Base-by-base conservation (phyloP, 2,329 filamentous ascomycete genomes). In the Arthrobotrys conoides region DNA sequence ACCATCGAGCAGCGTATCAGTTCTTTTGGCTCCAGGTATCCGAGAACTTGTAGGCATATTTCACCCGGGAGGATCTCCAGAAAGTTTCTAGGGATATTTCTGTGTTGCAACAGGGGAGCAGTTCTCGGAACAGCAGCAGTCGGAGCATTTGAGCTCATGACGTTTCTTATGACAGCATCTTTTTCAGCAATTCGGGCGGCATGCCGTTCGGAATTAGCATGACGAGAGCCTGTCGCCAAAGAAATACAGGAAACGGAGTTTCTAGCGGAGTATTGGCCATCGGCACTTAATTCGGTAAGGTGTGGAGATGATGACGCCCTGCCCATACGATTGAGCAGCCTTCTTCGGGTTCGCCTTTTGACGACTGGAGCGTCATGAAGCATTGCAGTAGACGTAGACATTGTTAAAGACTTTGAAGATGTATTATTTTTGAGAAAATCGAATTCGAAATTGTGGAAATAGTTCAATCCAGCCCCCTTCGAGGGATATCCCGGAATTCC, bases 11-110 rank as follows among this genome's bases (percentile, higher is more conserved):
- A 89, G 75, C 90, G 89, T 10, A 97, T 90, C 38, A 98, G 88
- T 83, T 98, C 91, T 83, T 91, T 93, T 0, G 94, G 94, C 30
- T 87, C 87, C 20, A 98, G 87, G 82, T 91, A 93, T 4, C 89
- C 88, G 72, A 98, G 88, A 64, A 97, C 90, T 49, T 92, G 87
- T 81, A 97, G 87, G 81, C 91, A 91, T 70, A 98, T 87, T 85
- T 99, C 96, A 59, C 90, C 87, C 0, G 96, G 96, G 87, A 98
- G 89, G 49, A 89, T 88, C 12, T 87, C 88, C 94, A 94, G 97
- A 81, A 96, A 92, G 80, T 92, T 73, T 33, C 64, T 53, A 3
- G 67, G 64, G 51, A 70, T 57, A 16, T 70, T 73, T 27, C 55
- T 72, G 66, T 76, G 55, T 76, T 73, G 70, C 36, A 51, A 48